Evolutionary conservation across 2,329 filamentous ascomycete genomes (phyloP), one percentile per base, ranked within the genome.

Genomic region (Colletotrichum higginsianum): DNA sequence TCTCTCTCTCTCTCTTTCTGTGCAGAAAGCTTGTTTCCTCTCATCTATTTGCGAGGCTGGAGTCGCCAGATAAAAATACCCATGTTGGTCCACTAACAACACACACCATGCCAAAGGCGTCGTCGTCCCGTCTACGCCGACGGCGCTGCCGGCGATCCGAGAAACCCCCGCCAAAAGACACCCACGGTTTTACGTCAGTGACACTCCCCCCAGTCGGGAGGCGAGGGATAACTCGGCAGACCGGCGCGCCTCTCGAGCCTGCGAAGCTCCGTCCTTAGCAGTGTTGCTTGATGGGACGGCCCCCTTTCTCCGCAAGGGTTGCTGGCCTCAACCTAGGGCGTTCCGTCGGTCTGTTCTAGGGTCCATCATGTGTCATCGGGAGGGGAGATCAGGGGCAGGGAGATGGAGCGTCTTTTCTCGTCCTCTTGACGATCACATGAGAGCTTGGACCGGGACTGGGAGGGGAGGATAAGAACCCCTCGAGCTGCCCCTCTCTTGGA

Each of bases 391-490:
- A 62, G 63, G 64, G 67, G 50, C 57, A 38, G 61, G 38, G 21
- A 57, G 63, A 46, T 44, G 47, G 58, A 21, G 21, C 23, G 13
- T 21, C 30, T 46, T 56, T 52, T 8, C 21, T 30, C 12, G 4
- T 16, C 18, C 50, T 4, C 38, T 30, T 42, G 52, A 13, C 23
- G 65, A 68, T 71, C 65, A 71, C 60, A 63, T 71, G 68, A 64
- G 65, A 71, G 66, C 61, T 46, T 18, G 18, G 60, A 21, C 5
- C 46, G 26, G 38, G 15, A 9, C 18, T 44, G 6, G 4, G n/a
- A 42, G 23, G 35, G 35, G 55, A 30, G 40, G 40, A 71, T 71
- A 71, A 71, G 65, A 63, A 68, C 65, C 64, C 64, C 50, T 62
- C 50, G 58, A 62, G 38, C 68, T 63, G 65, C 68, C 60, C 47